Evolutionary conservation across 2,329 filamentous ascomycete species (phyloP), one percentile per base, ranked within the genome.

Genomic region (Helotiales sp.): DNA sequence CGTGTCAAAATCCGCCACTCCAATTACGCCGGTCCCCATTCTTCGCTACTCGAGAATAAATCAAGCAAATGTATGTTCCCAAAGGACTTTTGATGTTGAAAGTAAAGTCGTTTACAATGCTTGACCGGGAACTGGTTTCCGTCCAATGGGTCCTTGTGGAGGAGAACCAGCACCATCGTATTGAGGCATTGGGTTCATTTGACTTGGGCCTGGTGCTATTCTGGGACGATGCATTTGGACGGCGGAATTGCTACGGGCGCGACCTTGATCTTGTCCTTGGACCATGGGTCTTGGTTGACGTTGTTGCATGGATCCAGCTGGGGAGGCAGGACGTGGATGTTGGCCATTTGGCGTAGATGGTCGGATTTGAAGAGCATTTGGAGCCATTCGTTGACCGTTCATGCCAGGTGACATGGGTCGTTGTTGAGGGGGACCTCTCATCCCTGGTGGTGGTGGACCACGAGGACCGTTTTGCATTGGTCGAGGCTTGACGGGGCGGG

Each of bases 401-500:
- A 66, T 62, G 64, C 61, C 66, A 45, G 71, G 70, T 17, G 68
- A 63, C 67, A 68, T 73, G 8, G 69, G 65, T 20, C 66, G 57
- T 49, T 70, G 68, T 11, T 68, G 66, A 57, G 70, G 73, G 45
- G 69, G 73, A 64, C 64, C 57, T 47, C 74, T 72, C 66, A 72
- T 69, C 20, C 68, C 69, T 40, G 64, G 71, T 40, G 64, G 70
- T 50, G 74, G 70, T 37, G 66, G 65, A 28, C 71, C 73, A n/a
- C 72, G 74, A 66, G 73, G 72, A 64, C 73, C 69, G 64, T 71
- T 72, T 70, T 76, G 74, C 54, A 72, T 72, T 67, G 74, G 74
- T 61, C 76, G 75, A 70, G 75, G 76, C 66, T 77, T 97, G 70
- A 98, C 91, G 20, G 95, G 93, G 59, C 93, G 90, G 66, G 93